Percentiles rank a stretch among this genome's conserved stretches.
Evolutionary conservation across 2,329 filamentous ascomycete species (phyloP).

Genomic region (Talaromyces funiculosus): DNA sequence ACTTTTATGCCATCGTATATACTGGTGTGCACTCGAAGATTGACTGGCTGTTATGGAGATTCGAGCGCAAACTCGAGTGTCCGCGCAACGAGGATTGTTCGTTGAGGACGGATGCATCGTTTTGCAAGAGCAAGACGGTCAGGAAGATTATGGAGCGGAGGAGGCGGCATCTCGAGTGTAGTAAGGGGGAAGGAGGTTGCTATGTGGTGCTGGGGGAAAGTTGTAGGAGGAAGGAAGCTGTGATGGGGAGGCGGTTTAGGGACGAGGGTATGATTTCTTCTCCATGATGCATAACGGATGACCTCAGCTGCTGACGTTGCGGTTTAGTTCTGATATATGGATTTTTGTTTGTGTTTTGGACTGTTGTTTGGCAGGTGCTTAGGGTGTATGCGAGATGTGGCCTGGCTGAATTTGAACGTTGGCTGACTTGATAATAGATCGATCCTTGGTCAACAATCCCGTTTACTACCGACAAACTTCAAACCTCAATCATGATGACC

Average conservation of each 20-base stretch:
- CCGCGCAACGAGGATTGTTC: constrained; percentile 47
- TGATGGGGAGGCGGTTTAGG: constrained; percentile 23
- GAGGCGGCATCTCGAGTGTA: constrained; percentile 37
- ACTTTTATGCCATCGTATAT: constrained; percentile 60
- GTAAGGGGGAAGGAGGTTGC: constrained; percentile 27
- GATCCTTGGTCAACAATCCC: not conserved
- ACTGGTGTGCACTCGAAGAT: constrained; percentile 63
- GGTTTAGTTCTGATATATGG: constrained; percentile 15
- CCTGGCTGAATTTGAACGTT: not conserved
- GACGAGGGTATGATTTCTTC: constrained; percentile 26
- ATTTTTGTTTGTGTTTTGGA: constrained; percentile 6
- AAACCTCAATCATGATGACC: not conserved
- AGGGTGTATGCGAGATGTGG: not conserved
- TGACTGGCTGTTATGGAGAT: constrained; percentile 62
- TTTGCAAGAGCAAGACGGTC: constrained; percentile 36
- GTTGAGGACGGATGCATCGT: constrained; percentile 38
- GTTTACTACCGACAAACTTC: not conserved
- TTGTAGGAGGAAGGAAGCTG: constrained; percentile 26
- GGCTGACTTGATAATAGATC: not conserved
- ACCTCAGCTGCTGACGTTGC: not conserved
- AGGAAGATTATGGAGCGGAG: constrained; percentile 38
- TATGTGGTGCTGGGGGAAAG: constrained; percentile 33
- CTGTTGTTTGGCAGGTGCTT: not conserved
- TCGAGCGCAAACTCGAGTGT: constrained; percentile 59
- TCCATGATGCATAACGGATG: no score